These are phyloP conservation scores for Vachellia pachyceras DNA, from an alignment of 306 rosid species.

Conservation along the genomic window DNA sequence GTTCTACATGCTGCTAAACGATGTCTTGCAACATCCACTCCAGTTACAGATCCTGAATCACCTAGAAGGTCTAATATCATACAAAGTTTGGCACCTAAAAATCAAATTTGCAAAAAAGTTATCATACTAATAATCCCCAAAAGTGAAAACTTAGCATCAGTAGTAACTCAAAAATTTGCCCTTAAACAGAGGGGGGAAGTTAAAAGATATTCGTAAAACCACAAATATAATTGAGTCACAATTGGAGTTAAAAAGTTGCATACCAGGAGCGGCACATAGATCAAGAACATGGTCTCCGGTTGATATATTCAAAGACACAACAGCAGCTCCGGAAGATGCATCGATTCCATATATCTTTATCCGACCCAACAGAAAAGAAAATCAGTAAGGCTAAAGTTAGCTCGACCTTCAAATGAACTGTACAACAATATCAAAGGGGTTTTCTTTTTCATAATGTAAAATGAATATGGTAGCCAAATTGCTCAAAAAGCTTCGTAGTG, in stretches of 20 bases:
- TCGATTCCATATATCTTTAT: conserved; percentile 88
- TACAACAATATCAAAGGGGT: background rate
- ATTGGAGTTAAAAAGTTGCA: conserved; percentile 5
- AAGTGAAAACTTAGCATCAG: background rate
- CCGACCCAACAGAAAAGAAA: background rate
- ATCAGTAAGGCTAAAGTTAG: background rate
- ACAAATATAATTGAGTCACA: background rate
- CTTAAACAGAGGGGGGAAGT: background rate
- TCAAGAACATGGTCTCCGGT: conserved; percentile 89
- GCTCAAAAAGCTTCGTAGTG: background rate
- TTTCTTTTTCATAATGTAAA: background rate
- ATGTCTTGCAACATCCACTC: conserved; percentile 87
- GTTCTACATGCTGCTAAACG: conserved; percentile 90
- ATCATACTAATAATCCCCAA: conserved; percentile 1
- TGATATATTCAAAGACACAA: conserved; percentile 67
- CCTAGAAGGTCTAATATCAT: conserved; percentile 82
- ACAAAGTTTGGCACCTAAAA: conserved; percentile 93
- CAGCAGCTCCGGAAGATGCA: conserved; percentile 98
- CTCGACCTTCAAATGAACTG: background rate
- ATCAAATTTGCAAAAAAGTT: conserved; percentile 6
- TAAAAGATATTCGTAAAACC: background rate
- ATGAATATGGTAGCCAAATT: background rate
- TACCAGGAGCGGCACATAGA: conserved; percentile 99
- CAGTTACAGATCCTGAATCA: conserved; percentile 80
- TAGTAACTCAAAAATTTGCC: background rate